Evolutionary conservation across 495 filamentous ascomycete genomes (phyloP), one percentile per base, ranked within the genome.

Genomic region (Xylaria nigripes): DNA sequence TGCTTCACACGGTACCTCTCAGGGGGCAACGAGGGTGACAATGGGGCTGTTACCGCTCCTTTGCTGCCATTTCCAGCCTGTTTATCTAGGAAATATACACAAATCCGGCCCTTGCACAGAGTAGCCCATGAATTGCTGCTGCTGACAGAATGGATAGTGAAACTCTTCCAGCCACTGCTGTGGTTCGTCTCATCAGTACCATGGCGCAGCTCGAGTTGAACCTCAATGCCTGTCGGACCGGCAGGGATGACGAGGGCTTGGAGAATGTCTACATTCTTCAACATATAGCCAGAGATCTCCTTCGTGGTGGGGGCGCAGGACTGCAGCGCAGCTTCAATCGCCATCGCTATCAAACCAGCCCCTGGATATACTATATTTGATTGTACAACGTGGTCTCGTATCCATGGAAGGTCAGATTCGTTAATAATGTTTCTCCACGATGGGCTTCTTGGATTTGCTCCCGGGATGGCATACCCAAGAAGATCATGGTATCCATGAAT

Each of bases 301-400:
- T 45, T 2, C 25, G 59, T 51, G 19, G 45, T 58, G 0, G 40
- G 10, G 32, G 60, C 50, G 0, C 68, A 60, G 5, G 76, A 7
- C 44, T 78, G 78, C 0, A 64, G 50, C 0, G 72, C 63, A 0
- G 75, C 79, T 56, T 81, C 78, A 15, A 72, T 61, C 3, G 59
- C 71, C 75, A 81, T 80, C 0, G 64, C 59, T 1, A 77, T 57
- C 56, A 76, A 79, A 1, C 70, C 77, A 0, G 76, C 72, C 1
- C 61, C 66, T 0, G 80, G 78, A 32, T 74, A 80, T 0, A 82
- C 49, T 2, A 77, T 68, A 0, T 71, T 67, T 0, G 52, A 54
- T 1, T 60, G 56, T 25, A 68, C 62, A 19, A 50, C 65, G 44
- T 81, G 76, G 43, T 78, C 71, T 10, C 55, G 16, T 0, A 81